Evolutionary conservation across 805 yeast genomes (phyloP).

Genomic region (Saccharomycopsis sp.): DNA sequence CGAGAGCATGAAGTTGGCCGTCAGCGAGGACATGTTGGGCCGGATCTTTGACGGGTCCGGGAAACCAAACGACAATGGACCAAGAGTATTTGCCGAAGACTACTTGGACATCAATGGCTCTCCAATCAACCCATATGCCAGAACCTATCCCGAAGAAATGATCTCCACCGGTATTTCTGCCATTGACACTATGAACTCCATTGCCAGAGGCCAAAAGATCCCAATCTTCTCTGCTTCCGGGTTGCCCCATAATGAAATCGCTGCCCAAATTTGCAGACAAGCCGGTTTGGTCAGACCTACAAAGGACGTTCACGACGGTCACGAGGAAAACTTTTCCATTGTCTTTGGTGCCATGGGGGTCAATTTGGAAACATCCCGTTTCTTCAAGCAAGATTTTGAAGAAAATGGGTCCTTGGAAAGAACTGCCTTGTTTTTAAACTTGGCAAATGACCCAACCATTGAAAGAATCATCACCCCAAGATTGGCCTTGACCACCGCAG

Average conservation of each 20-base stretch:
- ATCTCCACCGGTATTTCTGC: constrained; percentile 98
- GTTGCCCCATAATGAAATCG: constrained; percentile 98
- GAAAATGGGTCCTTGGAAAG: constrained; percentile 98
- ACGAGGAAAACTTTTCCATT: constrained; percentile 97
- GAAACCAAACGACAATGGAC: constrained; percentile 96
- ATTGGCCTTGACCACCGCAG: constrained; percentile 97
- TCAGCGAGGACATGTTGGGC: constrained; percentile 94
- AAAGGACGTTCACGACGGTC: constrained; percentile 99
- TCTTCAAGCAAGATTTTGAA: constrained; percentile 98
- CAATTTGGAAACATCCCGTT: constrained; percentile 94
- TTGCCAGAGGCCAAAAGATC: constrained; percentile 99
- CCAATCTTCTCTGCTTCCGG: constrained; percentile 99
- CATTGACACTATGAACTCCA: constrained; percentile 98
- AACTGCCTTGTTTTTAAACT: constrained; percentile 90
- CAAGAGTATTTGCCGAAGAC: constrained; percentile 97
- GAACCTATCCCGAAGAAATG: constrained; percentile 99
- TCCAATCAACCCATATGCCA: constrained; percentile 95
- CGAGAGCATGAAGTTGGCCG: constrained; percentile 84
- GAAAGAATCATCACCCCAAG: constrained; percentile 99
- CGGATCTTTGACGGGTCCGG: constrained; percentile 99
- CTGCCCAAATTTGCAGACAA: constrained; percentile 99
- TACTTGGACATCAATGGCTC: constrained; percentile 97
- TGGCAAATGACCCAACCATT: constrained; percentile 99
- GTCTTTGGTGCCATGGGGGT: constrained; percentile 99
- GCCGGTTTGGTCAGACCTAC: constrained; percentile 99